Percentiles rank a stretch among this genome's conserved stretches.
Conservation (phyloP, 2,329 filamentous ascomycete genomes). For the Colletotrichum filicis region DNA sequence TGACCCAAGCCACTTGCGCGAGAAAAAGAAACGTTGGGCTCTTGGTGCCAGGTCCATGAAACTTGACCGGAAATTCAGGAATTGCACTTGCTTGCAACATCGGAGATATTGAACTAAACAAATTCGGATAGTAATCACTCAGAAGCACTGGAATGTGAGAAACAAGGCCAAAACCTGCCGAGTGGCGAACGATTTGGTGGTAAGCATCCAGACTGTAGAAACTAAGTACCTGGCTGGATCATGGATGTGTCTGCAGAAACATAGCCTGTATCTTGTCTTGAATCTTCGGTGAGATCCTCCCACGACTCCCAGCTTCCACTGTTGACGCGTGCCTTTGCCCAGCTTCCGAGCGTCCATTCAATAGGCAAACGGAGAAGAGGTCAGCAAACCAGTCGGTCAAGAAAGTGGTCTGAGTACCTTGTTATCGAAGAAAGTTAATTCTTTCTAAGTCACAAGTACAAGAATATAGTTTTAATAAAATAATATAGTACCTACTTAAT, state of each 20-base stretch:
- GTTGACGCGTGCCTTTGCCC: background rate
- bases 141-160: background rate
- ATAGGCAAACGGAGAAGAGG: background rate
- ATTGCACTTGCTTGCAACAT: background rate
- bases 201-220: background rate
- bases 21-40: slow-evolving; percentile 16
- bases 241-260: background rate
- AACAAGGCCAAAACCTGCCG: background rate
- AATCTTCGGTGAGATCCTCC: background rate
- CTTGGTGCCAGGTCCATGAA: background rate
- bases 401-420: background rate
- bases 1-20: slow-evolving; percentile 21
- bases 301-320: background rate
- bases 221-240: too few species aligned
- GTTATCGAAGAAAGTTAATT: too few species aligned
- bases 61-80: background rate
- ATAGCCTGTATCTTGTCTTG: background rate
- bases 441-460: too few species aligned
- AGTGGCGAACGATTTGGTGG: background rate
- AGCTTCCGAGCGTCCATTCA: background rate
- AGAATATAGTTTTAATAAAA: too few species aligned
- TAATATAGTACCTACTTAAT: too few species aligned
- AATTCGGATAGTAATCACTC: background rate
- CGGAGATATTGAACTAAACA: background rate
- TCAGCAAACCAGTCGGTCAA: background rate